phyloP scores from a whole-genome alignment of 2,329 filamentous ascomycete species.

The Exophiala dermatitidis region DNA sequence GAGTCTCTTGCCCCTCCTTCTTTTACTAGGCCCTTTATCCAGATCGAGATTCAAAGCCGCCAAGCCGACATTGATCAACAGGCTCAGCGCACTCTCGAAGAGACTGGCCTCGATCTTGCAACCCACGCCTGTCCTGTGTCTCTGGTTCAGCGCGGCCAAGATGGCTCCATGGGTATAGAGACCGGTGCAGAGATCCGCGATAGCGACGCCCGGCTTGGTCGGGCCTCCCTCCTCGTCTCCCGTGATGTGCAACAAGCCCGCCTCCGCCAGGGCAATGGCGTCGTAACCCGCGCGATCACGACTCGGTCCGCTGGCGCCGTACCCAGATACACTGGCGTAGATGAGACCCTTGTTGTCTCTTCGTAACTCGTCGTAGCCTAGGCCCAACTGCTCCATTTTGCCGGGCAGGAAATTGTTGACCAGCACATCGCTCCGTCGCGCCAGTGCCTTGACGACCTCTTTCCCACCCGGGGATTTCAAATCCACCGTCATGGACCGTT shows the following conservation, averaged over 20 bases:
- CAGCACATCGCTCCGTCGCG: slow-evolving; percentile 27
- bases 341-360: slow-evolving; percentile 38
- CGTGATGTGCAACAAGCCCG: slow-evolving; percentile 25
- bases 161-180: slow-evolving; percentile 25
- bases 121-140: slow-evolving; percentile 18
- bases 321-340: slow-evolving; percentile 39
- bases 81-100: slow-evolving; percentile 28
- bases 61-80: slow-evolving; percentile 25
- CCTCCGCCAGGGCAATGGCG: slow-evolving; percentile 24
- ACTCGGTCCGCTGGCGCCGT: slow-evolving; percentile 34
- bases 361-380: slow-evolving; percentile 37
- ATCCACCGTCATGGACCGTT: slow-evolving; percentile 18
- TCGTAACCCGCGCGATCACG: slow-evolving; percentile 24
- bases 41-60: slow-evolving; percentile 24
- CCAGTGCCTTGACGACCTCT: slow-evolving; percentile 25
- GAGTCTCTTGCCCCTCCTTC: slow-evolving; percentile 21
- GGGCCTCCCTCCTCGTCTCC: slow-evolving; percentile 13
- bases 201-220: slow-evolving; percentile 23
- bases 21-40: slow-evolving; percentile 11
- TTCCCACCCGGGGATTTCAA: slow-evolving; percentile 11
- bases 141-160: slow-evolving; percentile 21
- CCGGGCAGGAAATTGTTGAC: slow-evolving; percentile 33
- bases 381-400: slow-evolving; percentile 40
- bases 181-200: slow-evolving; percentile 25
- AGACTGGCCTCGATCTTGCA: slow-evolving; percentile 22